These are phyloP conservation scores for Lyophyllum shimeji DNA, from an alignment of 768 basidiomycete genomes.

Conservation along the genomic window DNA sequence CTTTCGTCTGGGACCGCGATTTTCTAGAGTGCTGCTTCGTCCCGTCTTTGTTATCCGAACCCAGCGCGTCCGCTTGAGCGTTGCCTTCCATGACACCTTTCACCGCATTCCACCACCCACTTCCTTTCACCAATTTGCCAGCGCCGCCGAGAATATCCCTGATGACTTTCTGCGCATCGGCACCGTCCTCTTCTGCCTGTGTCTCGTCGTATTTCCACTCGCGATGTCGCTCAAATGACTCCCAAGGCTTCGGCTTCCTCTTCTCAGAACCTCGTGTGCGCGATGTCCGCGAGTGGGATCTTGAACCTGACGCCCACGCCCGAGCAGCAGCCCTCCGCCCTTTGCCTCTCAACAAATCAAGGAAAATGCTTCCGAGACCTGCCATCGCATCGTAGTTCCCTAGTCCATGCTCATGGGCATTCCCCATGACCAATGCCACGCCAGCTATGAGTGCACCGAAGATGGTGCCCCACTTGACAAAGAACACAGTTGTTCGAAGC, in stretches of 20 bases:
- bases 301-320: slow-evolving; percentile 19
- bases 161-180: slow-evolving; percentile 45
- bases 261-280: slow-evolving; percentile 17
- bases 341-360: slow-evolving; percentile 41
- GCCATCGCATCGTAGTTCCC: slow-evolving; percentile 37
- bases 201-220: slow-evolving; percentile 55
- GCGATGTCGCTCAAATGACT: slow-evolving; percentile 59
- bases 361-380: slow-evolving; percentile 37
- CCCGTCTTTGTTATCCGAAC: slow-evolving; percentile 8
- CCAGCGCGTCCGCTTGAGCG: background rate
- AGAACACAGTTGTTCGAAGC: slow-evolving; percentile 62
- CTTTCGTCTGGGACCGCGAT: slow-evolving; percentile 20
- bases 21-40: slow-evolving; percentile 11
- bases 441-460: slow-evolving; percentile 53
- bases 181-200: slow-evolving; percentile 20
- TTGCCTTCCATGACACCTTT: slow-evolving; percentile 19
- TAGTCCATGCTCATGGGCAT: slow-evolving; percentile 34
- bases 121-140: slow-evolving; percentile 23
- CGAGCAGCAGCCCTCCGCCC: slow-evolving; percentile 25
- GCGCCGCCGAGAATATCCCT: slow-evolving; percentile 38
- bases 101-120: slow-evolving; percentile 32
- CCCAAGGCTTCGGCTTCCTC: slow-evolving; percentile 52
- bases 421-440: slow-evolving; percentile 52
- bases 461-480: slow-evolving; percentile 77
- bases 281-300: slow-evolving; percentile 20